These are phyloP conservation scores for Pseudocercospora pini-densiflorae DNA, from an alignment of 2,329 filamentous ascomycete species.

Conservation along the genomic window DNA sequence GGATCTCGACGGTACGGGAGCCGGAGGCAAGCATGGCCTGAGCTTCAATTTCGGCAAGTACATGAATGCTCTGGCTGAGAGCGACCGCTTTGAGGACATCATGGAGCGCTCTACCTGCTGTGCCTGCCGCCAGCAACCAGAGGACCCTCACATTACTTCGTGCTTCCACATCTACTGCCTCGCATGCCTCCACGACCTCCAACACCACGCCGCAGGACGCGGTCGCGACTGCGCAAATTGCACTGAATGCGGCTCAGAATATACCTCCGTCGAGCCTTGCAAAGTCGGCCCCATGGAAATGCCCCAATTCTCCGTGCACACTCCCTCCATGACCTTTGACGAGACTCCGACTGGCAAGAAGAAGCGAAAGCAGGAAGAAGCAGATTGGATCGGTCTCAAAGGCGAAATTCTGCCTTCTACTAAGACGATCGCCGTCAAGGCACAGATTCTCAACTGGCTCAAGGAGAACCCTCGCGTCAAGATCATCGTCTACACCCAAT, in stretches of 20 bases:
- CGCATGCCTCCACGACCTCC: conserved; percentile 49
- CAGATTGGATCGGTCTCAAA: conserved; percentile 45
- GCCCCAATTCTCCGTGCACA: conserved; percentile 20
- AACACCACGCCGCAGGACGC: conserved; percentile 35
- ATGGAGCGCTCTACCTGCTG: conserved; percentile 45
- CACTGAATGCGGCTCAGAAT: conserved; percentile 41
- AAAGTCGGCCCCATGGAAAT: not conserved
- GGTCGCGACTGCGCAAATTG: conserved; percentile 38
- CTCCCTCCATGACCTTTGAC: not conserved
- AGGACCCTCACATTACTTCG: conserved; percentile 50
- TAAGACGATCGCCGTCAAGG: conserved; percentile 53
- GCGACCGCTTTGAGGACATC: conserved; percentile 45
- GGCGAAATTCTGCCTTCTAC: conserved; percentile 49
- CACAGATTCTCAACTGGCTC: conserved; percentile 51
- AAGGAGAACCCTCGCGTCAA: conserved; percentile 55
- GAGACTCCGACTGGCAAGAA: conserved; percentile 16
- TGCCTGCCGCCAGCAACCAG: conserved; percentile 48
- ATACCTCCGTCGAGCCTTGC: conserved; percentile 20
- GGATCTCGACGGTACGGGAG: conserved; percentile 28
- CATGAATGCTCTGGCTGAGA: conserved; percentile 42
- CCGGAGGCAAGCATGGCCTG: conserved; percentile 44
- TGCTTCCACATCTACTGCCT: conserved; percentile 63
- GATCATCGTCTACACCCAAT: conserved; percentile 64
- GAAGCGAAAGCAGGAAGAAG: conserved; percentile 30
- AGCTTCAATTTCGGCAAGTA: conserved; percentile 47